phyloP scores from a whole-genome alignment of 225 moss, liverwort and hornwort genomes.

The Pleurozium schreberi region DNA sequence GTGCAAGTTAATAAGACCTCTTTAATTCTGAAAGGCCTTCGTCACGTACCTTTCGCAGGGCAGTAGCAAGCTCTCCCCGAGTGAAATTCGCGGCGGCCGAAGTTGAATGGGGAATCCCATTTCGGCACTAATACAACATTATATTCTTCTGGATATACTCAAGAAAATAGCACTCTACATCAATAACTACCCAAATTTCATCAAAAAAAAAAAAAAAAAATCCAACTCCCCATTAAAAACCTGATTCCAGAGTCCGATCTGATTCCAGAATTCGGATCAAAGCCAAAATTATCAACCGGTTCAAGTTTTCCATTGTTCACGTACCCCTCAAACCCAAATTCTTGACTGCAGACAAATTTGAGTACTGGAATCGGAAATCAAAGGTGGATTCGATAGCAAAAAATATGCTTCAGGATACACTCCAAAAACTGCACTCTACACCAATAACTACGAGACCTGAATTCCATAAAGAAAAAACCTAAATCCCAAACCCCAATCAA shows the following conservation, averaged over 20 bases:
- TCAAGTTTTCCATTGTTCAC: background rate
- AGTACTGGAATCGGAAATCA: too few species aligned
- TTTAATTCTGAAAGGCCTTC: background rate
- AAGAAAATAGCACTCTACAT: conserved; percentile 77
- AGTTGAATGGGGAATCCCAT: conserved; percentile 77
- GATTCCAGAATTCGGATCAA: background rate
- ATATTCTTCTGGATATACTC: conserved; percentile 75
- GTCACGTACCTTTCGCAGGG: conserved; percentile 55
- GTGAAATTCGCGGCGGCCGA: conserved; percentile 81
- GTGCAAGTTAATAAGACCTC: background rate
- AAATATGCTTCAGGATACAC: too few species aligned
- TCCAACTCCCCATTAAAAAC: background rate
- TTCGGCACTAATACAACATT: conserved; percentile 64
- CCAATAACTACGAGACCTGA: too few species aligned
- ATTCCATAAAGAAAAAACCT: background rate
- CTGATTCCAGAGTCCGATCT: background rate
- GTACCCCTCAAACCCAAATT: background rate
- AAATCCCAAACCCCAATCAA: background rate
- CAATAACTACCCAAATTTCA: background rate
- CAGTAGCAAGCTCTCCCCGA: conserved; percentile 68
- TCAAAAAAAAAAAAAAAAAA: background rate
- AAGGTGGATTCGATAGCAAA: background rate
- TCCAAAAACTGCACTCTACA: background rate
- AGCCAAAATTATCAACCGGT: background rate
- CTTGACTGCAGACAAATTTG: background rate